These are phyloP conservation scores for Liriodendron chinense DNA, from an alignment of 164 flowering plant species.

Conservation along the genomic window DNA sequence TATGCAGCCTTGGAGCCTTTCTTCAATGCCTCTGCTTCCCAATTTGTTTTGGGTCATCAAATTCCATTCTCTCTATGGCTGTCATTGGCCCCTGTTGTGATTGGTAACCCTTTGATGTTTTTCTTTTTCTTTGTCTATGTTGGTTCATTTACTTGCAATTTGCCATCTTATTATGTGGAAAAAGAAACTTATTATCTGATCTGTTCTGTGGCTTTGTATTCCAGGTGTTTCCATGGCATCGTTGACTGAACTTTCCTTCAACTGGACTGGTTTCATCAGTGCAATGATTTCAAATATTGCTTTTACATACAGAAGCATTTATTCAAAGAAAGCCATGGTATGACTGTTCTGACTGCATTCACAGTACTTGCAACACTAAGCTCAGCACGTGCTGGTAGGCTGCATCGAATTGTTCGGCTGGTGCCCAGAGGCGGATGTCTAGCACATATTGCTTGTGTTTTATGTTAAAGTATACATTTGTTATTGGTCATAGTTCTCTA, in stretches of 20 bases:
- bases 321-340: slow-evolving; percentile 70
- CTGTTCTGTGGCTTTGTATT: slow-evolving; percentile 7
- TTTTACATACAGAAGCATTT: slow-evolving; percentile 59
- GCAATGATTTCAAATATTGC: slow-evolving; percentile 67
- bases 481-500: too few species aligned
- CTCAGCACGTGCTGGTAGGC: neutral
- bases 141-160: neutral
- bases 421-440: neutral
- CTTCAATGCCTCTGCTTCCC: slow-evolving; percentile 67
- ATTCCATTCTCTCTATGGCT: slow-evolving; percentile 58
- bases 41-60: slow-evolving; percentile 60
- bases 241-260: slow-evolving; percentile 69
- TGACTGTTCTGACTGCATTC: neutral
- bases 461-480: too few species aligned
- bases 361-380: neutral
- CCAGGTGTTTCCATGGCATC: slow-evolving; percentile 70
- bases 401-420: neutral
- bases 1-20: slow-evolving; percentile 60
- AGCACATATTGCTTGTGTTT: neutral
- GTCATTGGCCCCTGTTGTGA: slow-evolving; percentile 62
- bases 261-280: slow-evolving; percentile 57
- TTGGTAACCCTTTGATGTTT: slow-evolving; percentile 30
- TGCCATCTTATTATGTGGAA: neutral
- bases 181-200: neutral
- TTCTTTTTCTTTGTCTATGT: neutral